Evolutionary conservation across 164 flowering plant genomes (phyloP).

Genomic region (Buxus sempervirens): DNA sequence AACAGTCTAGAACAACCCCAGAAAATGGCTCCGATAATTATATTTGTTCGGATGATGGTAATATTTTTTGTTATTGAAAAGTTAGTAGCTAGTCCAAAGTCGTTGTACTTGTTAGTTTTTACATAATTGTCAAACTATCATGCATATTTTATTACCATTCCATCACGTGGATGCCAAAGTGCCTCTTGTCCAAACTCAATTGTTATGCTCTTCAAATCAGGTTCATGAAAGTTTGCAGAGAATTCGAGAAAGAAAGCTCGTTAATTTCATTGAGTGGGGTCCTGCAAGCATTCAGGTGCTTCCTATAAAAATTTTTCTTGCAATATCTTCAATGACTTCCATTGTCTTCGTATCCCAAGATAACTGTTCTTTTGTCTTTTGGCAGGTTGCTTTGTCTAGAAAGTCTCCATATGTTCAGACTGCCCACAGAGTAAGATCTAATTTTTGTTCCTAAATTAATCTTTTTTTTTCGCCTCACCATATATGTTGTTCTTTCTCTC

Average conservation of each 20-base stretch:
- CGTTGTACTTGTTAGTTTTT: background rate
- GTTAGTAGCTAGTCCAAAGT: background rate
- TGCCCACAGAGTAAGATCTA: constrained; percentile 68
- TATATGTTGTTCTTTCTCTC: background rate
- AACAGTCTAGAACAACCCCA: no score
- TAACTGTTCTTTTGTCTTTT: constrained; percentile 5
- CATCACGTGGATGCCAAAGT: no score
- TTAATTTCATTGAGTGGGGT: constrained; percentile 99
- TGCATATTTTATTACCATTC: background rate
- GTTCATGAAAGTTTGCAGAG: constrained; percentile 99
- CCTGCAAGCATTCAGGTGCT: constrained; percentile 99
- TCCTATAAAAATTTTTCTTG: no score
- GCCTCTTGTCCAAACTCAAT: no score
- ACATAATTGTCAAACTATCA: background rate
- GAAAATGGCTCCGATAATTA: no score
- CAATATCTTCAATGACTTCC: no score
- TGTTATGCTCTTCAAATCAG: constrained; percentile 34
- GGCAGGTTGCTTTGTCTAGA: constrained; percentile 95
- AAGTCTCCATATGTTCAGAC: constrained; percentile 99
- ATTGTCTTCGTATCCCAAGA: no score
- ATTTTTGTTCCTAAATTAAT: background rate
- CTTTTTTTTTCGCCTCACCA: background rate
- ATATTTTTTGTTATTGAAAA: background rate
- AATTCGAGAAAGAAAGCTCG: constrained; percentile 99
- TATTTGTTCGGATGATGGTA: no score